These are phyloP conservation scores for Phytophthora uliginosa DNA, from an alignment of 352 stramenopile genomes.

Conservation along the genomic window DNA sequence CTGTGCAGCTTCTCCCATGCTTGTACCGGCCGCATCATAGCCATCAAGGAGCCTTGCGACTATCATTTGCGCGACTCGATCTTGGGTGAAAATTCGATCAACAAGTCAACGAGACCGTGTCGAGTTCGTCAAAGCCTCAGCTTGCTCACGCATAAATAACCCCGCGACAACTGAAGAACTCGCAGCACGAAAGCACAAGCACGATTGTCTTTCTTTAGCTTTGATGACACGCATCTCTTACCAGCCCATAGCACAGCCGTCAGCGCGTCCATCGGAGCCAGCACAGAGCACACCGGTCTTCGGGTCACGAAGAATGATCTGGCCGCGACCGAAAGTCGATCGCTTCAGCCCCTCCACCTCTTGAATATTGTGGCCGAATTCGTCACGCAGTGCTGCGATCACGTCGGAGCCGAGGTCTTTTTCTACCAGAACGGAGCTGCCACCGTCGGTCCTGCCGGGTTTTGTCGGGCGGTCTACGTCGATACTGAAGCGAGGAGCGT, in stretches of 20 bases:
- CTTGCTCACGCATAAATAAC: slow-evolving; percentile 17
- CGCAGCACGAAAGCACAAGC: slow-evolving; percentile 5
- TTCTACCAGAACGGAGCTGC: slow-evolving; percentile 89
- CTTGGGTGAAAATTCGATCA: slow-evolving; percentile 1
- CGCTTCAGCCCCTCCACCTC: slow-evolving; percentile 43
- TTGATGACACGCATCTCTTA: slow-evolving; percentile 28
- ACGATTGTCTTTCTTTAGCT: slow-evolving; percentile 33
- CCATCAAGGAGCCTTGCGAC: slow-evolving; percentile 28
- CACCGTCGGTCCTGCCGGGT: slow-evolving; percentile 52
- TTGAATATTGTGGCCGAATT: slow-evolving; percentile 81
- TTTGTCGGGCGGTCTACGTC: slow-evolving; percentile 61
- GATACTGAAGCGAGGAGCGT: slow-evolving; percentile 96
- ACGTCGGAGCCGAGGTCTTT: slow-evolving; percentile 75
- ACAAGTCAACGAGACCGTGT: background rate
- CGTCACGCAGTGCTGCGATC: slow-evolving; percentile 70
- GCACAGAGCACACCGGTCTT: slow-evolving; percentile 93
- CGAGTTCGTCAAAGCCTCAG: slow-evolving; percentile 14
- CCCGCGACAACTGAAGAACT: background rate
- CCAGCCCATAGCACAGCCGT: slow-evolving; percentile 95
- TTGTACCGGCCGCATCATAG: slow-evolving; percentile 20
- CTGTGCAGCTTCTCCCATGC: background rate
- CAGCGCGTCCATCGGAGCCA: slow-evolving; percentile 95
- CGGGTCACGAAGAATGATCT: slow-evolving; percentile 89
- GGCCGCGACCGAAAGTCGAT: slow-evolving; percentile 75
- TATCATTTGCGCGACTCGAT: slow-evolving; percentile 22